A percentile compares a stretch with the other conserved stretches of the same genome.
phyloP scores from a whole-genome alignment of 1,284 basidiomycete species.

The Ustilago sp. region DNA sequence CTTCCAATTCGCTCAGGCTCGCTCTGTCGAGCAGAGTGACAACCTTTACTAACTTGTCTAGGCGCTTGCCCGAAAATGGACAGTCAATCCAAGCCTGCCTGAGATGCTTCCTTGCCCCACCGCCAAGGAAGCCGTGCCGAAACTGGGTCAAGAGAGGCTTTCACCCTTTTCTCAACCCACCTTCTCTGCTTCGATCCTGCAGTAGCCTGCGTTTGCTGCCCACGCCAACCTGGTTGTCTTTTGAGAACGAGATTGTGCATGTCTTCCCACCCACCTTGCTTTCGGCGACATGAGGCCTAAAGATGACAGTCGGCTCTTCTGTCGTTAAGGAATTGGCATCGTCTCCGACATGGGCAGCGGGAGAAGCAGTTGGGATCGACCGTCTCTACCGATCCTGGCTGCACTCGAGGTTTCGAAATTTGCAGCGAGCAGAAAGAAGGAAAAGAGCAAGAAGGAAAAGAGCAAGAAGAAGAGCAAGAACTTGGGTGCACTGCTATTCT shows the following conservation, averaged over 20 bases:
- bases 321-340: too few relatives aligned
- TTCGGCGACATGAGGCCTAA: too few relatives aligned
- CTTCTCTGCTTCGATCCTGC: background rate
- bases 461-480: background rate
- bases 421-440: background rate
- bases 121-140: background rate
- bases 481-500: background rate
- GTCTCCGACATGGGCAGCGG: background rate
- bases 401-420: background rate
- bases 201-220: background rate
- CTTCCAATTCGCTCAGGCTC: background rate
- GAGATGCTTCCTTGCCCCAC: background rate
- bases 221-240: background rate
- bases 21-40: background rate
- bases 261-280: background rate
- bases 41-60: conserved; percentile 1
- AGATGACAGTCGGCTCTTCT: too few relatives aligned
- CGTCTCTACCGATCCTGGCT: background rate
- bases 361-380: background rate
- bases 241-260: background rate
- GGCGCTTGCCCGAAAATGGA: background rate
- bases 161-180: background rate
- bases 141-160: background rate
- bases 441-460: background rate
- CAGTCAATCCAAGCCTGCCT: background rate